Conservation (phyloP, 2,329 filamentous ascomycete species). For the Gnomoniopsis smithogilvyi region DNA sequence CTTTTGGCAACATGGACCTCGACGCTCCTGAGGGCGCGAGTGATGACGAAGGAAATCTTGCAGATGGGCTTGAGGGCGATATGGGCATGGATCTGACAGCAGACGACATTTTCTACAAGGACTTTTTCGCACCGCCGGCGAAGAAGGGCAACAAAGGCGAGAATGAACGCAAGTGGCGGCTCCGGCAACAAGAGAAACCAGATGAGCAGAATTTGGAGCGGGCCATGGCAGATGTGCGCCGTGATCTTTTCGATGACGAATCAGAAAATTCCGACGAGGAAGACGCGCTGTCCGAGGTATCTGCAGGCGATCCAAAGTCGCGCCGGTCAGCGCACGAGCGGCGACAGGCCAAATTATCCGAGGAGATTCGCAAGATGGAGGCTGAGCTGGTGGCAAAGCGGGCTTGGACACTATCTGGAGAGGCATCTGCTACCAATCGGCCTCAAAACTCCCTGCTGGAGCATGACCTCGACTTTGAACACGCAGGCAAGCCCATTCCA, state of each 20-base stretch:
- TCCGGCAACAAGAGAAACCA: slow-evolving; percentile 39
- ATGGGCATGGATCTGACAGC: slow-evolving; percentile 61
- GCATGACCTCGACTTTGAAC: slow-evolving; percentile 93
- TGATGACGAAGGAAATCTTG: slow-evolving; percentile 54
- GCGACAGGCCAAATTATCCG: slow-evolving; percentile 76
- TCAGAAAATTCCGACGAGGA: slow-evolving; percentile 64
- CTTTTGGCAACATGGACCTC: slow-evolving; percentile 76
- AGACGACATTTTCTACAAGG: slow-evolving; percentile 84
- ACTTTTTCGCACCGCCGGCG: slow-evolving; percentile 87
- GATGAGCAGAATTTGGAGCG: slow-evolving; percentile 69
- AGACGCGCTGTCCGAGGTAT: slow-evolving; percentile 62
- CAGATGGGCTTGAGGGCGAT: slow-evolving; percentile 51
- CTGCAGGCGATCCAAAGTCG: slow-evolving; percentile 68
- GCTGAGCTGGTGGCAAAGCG: slow-evolving; percentile 84
- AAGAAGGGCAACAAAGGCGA: slow-evolving; percentile 61
- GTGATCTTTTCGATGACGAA: slow-evolving; percentile 83
- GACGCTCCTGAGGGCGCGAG: slow-evolving; percentile 68
- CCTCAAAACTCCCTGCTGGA: slow-evolving; percentile 91
- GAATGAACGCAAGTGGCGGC: slow-evolving; percentile 37
- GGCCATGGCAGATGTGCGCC: slow-evolving; percentile 81
- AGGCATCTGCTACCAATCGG: slow-evolving; percentile 77
- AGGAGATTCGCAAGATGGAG: slow-evolving; percentile 91
- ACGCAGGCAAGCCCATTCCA: slow-evolving; percentile 89
- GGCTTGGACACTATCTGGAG: slow-evolving; percentile 85
- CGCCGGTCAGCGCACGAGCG: slow-evolving; percentile 82